phyloP scores from a whole-genome alignment of 176 grass and related monocot genomes.

The Cenchrus purpureus region DNA sequence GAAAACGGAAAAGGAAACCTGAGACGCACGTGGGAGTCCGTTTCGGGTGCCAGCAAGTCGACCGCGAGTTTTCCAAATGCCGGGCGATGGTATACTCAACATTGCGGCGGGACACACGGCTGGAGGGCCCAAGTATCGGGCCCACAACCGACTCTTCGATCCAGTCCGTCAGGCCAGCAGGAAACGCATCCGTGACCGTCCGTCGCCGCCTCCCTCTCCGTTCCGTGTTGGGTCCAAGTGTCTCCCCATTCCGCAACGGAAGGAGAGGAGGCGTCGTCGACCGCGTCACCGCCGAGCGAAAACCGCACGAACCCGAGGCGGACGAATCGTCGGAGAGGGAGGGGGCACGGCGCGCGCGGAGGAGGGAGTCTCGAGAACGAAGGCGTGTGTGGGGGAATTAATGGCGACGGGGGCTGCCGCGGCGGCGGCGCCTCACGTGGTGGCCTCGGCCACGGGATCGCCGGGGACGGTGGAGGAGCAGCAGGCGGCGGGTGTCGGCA shows the following conservation, averaged over 20 bases:
- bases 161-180: background rate
- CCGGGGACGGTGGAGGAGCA: constrained; percentile 66
- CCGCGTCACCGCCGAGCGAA: background rate
- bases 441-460: constrained; percentile 16
- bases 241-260: constrained; percentile 15
- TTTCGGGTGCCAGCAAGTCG: too few species aligned
- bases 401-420: background rate
- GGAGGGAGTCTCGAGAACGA: background rate
- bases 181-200: background rate
- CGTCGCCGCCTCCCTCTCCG: background rate
- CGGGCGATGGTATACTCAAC: too few species aligned
- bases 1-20: too few species aligned
- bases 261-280: background rate
- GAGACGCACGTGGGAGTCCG: too few species aligned
- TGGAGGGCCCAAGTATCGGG: background rate
- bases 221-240: background rate
- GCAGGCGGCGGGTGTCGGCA: constrained; percentile 90
- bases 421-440: constrained; percentile 37
- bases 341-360: background rate
- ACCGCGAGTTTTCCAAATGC: too few species aligned
- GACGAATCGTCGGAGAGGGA: background rate
- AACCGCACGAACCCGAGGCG: background rate
- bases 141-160: background rate
- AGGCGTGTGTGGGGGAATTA: background rate
- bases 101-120: too few species aligned